phyloP scores from a whole-genome alignment of 176 grass and related monocot genomes.

The Oropetium thomaeum region DNA sequence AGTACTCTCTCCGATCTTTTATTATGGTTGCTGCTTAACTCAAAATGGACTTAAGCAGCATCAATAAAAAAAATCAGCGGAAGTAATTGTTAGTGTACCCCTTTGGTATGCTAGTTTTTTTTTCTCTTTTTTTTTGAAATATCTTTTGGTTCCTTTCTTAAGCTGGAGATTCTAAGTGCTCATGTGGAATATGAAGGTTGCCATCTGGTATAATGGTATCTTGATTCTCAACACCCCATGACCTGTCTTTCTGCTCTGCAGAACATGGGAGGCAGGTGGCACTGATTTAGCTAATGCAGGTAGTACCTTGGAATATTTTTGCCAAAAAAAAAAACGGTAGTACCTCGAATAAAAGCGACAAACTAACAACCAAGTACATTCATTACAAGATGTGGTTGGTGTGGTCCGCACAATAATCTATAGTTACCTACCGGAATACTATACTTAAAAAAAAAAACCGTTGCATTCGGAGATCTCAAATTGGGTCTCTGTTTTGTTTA shows the following conservation, averaged over 20 bases:
- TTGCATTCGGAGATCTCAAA: background rate
- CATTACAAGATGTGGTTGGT: conserved; percentile 18
- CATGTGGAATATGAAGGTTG: background rate
- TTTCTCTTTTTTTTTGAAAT: too few species aligned
- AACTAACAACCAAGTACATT: background rate
- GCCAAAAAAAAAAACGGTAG: too few species aligned
- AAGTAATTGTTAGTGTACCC: too few species aligned
- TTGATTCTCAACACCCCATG: conserved; percentile 6
- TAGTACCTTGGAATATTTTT: too few species aligned
- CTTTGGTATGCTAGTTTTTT: too few species aligned
- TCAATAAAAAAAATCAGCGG: too few species aligned
- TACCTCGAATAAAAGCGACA: background rate
- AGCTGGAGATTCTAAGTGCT: background rate
- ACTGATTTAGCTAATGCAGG: background rate
- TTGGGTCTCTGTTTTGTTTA: background rate
- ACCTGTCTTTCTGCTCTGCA: background rate
- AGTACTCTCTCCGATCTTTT: too few species aligned
- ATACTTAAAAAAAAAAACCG: background rate
- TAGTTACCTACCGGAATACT: conserved; percentile 9
- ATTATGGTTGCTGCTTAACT: too few species aligned
- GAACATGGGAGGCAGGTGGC: conserved; percentile 24
- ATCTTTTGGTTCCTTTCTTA: too few species aligned
- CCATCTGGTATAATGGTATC: too few species aligned
- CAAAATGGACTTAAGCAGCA: too few species aligned
- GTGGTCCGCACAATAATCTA: conserved; percentile 25